Conservation (phyloP, 495 filamentous ascomycete genomes). For the Hypomontagnella monticulosa region DNA sequence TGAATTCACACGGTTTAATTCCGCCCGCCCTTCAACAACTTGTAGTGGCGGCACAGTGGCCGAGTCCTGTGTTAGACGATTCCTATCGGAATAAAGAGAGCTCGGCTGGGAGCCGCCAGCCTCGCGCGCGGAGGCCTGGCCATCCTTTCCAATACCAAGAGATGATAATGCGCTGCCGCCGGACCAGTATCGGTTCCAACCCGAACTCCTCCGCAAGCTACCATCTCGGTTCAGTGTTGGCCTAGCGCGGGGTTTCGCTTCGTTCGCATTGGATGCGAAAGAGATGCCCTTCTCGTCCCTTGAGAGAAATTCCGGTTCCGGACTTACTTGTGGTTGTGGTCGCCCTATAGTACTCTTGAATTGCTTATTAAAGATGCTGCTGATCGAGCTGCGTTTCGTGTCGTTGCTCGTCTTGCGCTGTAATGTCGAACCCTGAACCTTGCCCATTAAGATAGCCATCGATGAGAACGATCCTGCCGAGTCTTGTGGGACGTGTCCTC, state of each 20-base stretch:
- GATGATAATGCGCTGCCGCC: constrained; percentile 63
- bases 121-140: constrained; percentile 51
- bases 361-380: constrained; percentile 60
- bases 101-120: constrained; percentile 57
- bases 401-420: constrained; percentile 60
- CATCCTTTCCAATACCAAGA: constrained; percentile 56
- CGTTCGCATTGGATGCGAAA: constrained; percentile 48
- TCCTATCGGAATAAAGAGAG: constrained; percentile 63
- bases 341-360: constrained; percentile 65
- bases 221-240: constrained; percentile 37
- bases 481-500: constrained; percentile 56
- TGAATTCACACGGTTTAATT: constrained; percentile 67
- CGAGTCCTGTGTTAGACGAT: constrained; percentile 63
- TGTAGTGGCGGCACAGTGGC: constrained; percentile 64
- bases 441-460: constrained; percentile 65
- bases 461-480: constrained; percentile 64
- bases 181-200: constrained; percentile 70
- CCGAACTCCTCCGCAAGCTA: constrained; percentile 62
- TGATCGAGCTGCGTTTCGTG: constrained; percentile 52
- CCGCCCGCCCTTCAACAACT: constrained; percentile 55
- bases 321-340: constrained; percentile 56
- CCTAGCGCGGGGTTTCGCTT: constrained; percentile 50
- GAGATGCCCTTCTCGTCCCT: constrained; percentile 54
- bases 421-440: constrained; percentile 51
- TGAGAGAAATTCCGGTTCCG: constrained; percentile 38